Evolutionary conservation across 148 eudicot species (phyloP).

Genomic region (Dianthus caryophyllus): DNA sequence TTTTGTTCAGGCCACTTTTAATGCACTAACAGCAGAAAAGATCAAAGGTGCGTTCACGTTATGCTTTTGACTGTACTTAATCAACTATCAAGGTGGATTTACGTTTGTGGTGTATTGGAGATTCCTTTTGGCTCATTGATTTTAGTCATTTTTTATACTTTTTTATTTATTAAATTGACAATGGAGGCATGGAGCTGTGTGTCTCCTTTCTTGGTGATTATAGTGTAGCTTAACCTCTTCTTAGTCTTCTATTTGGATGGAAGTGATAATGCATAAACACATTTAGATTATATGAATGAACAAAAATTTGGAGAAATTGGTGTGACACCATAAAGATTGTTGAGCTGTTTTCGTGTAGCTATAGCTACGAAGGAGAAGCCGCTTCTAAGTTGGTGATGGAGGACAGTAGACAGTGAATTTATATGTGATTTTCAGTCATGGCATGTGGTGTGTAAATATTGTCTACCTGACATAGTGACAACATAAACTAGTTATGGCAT

Average conservation of each 20-base stretch:
- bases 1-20: slow-evolving; percentile 81
- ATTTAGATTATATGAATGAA: background rate
- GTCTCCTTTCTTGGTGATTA: background rate
- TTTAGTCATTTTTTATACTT: background rate
- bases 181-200: background rate
- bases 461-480: background rate
- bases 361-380: background rate
- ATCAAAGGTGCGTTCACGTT: slow-evolving; percentile 32
- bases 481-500: background rate
- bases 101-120: background rate
- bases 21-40: slow-evolving; percentile 81
- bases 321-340: background rate
- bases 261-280: background rate
- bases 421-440: background rate
- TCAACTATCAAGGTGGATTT: background rate
- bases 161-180: background rate
- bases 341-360: background rate
- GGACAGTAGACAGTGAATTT: background rate
- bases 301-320: background rate
- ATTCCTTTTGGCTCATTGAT: background rate
- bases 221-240: background rate
- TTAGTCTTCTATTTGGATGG: background rate
- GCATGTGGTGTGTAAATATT: background rate
- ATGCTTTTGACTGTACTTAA: background rate
- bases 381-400: background rate